phyloP scores from a whole-genome alignment of 2,329 filamentous ascomycete genomes.

The Sclerotinia nivalis region DNA sequence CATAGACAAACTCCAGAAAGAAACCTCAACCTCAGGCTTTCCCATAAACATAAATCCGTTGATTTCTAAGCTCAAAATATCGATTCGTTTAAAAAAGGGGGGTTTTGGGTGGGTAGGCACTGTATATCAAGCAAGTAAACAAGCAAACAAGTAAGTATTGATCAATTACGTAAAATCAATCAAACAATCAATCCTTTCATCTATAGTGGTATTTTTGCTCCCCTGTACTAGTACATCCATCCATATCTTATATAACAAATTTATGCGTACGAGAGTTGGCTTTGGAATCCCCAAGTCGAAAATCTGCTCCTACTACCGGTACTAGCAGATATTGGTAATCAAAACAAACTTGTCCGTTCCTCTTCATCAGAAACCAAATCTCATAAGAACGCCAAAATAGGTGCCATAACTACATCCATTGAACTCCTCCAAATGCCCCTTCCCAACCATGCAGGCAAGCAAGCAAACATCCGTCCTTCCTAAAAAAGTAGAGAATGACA shows the following conservation, averaged over 20 bases:
- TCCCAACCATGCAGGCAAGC: constrained; percentile 13
- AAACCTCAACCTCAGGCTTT: too few species aligned
- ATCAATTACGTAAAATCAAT: neutral
- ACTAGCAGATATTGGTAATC: neutral
- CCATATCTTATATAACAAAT: constrained; percentile 7
- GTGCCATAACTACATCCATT: constrained; percentile 17
- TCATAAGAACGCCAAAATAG: constrained; percentile 16
- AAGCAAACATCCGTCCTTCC: neutral
- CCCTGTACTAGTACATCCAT: neutral
- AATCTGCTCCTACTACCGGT: neutral
- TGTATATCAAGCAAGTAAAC: neutral
- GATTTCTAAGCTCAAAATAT: too few species aligned
- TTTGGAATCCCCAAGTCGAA: neutral
- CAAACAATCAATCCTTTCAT: neutral
- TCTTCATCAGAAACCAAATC: neutral
- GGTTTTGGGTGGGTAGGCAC: too few species aligned
- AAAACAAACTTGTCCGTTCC: neutral
- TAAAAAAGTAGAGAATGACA: neutral
- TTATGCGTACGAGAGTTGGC: neutral
- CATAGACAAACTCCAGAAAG: neutral
- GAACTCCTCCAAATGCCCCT: constrained; percentile 22
- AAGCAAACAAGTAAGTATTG: neutral
- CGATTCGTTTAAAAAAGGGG: constrained; percentile 2
- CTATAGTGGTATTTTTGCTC: neutral
- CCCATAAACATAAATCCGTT: too few species aligned